A percentile compares a stretch with the other conserved stretches of the same genome.
Conservation (phyloP, 352 stramenopile genomes). For the Phytophthora hibernalis region DNA sequence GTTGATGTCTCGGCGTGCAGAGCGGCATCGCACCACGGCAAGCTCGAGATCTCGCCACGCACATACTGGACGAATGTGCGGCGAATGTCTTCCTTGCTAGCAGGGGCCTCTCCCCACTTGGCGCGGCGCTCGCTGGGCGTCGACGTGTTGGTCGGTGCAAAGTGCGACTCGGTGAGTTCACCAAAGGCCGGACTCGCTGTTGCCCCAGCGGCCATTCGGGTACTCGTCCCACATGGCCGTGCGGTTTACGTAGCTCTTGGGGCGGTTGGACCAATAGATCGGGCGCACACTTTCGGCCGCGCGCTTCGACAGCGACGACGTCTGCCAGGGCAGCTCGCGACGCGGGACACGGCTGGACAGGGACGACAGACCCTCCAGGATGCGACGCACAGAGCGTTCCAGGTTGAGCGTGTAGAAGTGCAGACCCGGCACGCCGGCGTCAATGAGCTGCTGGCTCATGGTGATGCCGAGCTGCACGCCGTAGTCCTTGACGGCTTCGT, state of each 20-base stretch:
- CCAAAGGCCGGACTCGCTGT: conserved; percentile 96
- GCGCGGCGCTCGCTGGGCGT: conserved; percentile 81
- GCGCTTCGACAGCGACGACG: conserved; percentile 90
- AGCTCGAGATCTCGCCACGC: conserved; percentile 93
- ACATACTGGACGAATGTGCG: conserved; percentile 97
- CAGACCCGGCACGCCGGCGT: conserved; percentile 85
- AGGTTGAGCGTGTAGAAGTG: conserved; percentile 97
- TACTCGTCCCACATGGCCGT: conserved; percentile 99
- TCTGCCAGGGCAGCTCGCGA: conserved; percentile 92
- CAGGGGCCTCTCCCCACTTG: conserved; percentile 95
- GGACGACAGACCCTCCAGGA: conserved; percentile 83
- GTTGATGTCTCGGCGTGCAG: conserved; percentile 95
- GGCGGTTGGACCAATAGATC: conserved; percentile 99
- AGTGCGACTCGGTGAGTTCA: conserved; percentile 96
- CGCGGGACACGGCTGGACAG: conserved; percentile 59
- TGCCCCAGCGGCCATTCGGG: conserved; percentile 96
- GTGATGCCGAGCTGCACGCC: conserved; percentile 95
- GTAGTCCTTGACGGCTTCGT: conserved; percentile 96
- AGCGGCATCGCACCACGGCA: conserved; percentile 97
- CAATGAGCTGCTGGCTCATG: conserved; percentile 94
- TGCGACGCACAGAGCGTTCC: conserved; percentile 89
- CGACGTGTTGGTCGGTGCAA: conserved; percentile 78
- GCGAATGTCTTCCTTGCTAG: conserved; percentile 92
- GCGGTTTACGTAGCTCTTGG: conserved; percentile 97
- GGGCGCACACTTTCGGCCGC: conserved; percentile 92